Evolutionary conservation across 148 eudicot species (phyloP), one percentile per base, ranked within the genome.

Genomic region (Rhododendron vialii): DNA sequence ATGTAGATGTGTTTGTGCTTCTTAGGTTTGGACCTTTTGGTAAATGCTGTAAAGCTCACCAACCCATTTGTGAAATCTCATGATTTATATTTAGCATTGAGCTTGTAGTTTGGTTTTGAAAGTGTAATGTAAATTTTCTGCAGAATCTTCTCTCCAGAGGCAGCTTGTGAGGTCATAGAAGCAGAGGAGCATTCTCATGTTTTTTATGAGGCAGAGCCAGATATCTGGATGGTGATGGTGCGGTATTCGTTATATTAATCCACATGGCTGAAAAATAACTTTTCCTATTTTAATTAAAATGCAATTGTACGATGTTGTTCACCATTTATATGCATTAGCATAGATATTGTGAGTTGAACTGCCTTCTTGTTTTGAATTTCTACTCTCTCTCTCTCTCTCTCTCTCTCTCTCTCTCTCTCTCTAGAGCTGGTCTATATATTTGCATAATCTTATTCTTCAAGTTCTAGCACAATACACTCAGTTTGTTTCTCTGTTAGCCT

Each of bases 141-240:
- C 93, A 96, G 99, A 87, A 93, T 95, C 86, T 96, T 96, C 94
- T 95, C 98, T 82, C 99, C 99, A 4, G 95, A 94, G 84, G 99
- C 98, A 74, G 94, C 98, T 84, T 96, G 99, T 91, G 99, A 96
- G 91, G 98, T 95, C 71, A 95, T 96, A 80, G 98, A 96, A 89
- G 99, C 98, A 45, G 99, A 96, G 87, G 90, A 89, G 89, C 95
- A 96, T 87, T 95, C 98, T 69, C 99, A 95, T 93, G 95, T 96
- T 71, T 96, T 96, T 85, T 92, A 92, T 83, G 91, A 96, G 86
- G 98, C 98, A 61, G 99, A 96, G 85, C 94, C 94, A n/a, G 99
- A 95, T 91, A 94, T 96, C 88, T 96, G 99, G 99, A 96, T 96
- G 95, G 99, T 96, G 87, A 93, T 96, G 98, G 99, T 96, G 89